Evolutionary conservation across 2,329 filamentous ascomycete genomes (phyloP).

Genomic region (Chalara sp.): DNA sequence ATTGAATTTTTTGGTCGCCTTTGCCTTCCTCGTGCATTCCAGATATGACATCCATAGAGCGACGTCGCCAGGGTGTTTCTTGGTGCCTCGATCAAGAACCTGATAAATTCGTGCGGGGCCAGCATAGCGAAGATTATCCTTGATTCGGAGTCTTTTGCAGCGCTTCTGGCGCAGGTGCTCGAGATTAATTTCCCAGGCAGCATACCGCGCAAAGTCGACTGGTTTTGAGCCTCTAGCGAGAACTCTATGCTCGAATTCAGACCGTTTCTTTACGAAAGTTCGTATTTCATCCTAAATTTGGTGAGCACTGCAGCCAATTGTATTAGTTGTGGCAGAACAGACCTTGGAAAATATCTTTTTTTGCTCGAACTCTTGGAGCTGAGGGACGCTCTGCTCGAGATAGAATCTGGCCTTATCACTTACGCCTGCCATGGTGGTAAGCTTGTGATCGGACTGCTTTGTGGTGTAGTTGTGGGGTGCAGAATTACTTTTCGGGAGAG

Average conservation of each 20-base stretch:
- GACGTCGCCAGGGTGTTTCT: slow-evolving; percentile 75
- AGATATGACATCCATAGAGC: slow-evolving; percentile 88
- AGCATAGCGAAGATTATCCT: slow-evolving; percentile 55
- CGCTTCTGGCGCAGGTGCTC: slow-evolving; percentile 77
- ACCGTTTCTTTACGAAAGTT: slow-evolving; percentile 81
- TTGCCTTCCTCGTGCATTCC: slow-evolving; percentile 66
- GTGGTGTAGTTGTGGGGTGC: too few relatives aligned
- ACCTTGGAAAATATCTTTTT: slow-evolving; percentile 87
- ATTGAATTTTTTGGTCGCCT: slow-evolving; percentile 60
- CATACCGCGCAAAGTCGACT: slow-evolving; percentile 78
- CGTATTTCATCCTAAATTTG: slow-evolving; percentile 71
- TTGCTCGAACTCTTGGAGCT: slow-evolving; percentile 85
- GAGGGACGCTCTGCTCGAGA: slow-evolving; percentile 84
- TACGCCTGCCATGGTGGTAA: slow-evolving; percentile 62
- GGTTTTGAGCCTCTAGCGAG: slow-evolving; percentile 73
- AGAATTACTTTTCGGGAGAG: too few relatives aligned
- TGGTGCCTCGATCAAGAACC: slow-evolving; percentile 80
- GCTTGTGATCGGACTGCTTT: neutral
- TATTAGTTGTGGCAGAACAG: slow-evolving; percentile 14
- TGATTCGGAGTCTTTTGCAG: slow-evolving; percentile 73
- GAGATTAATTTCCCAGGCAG: slow-evolving; percentile 61
- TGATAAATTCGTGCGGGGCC: slow-evolving; percentile 81
- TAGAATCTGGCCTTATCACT: slow-evolving; percentile 94
- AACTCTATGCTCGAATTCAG: slow-evolving; percentile 87
- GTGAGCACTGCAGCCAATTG: neutral